phyloP scores from a whole-genome alignment of 768 basidiomycete genomes.

The Tulasnella sp. region DNA sequence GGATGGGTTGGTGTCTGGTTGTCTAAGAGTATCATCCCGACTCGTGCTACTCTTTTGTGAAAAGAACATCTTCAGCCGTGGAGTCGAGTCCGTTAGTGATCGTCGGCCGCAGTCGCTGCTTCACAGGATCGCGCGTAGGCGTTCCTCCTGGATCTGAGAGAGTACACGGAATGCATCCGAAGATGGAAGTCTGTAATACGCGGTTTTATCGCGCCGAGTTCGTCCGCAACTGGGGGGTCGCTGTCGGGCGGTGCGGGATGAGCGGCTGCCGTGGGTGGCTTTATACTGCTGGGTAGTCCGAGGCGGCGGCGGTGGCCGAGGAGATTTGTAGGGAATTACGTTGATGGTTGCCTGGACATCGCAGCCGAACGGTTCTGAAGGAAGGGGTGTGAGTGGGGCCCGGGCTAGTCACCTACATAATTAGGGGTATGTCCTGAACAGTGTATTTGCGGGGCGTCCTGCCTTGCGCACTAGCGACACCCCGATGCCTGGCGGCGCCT shows the following conservation, averaged over 20 bases:
- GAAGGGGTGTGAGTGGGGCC: background rate
- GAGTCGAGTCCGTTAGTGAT: no score
- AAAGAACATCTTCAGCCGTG: no score
- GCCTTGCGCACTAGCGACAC: slow-evolving; percentile 35
- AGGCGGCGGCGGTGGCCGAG: background rate
- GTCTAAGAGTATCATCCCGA: no score
- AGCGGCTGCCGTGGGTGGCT: background rate
- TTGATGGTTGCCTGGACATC: background rate
- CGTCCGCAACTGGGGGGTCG: no score
- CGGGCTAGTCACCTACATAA: background rate
- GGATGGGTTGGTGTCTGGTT: no score
- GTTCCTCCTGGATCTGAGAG: slow-evolving; percentile 13
- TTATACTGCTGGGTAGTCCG: background rate
- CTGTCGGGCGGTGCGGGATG: background rate
- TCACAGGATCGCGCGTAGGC: background rate
- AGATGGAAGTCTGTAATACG: no score
- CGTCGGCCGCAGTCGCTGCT: slow-evolving; percentile 12
- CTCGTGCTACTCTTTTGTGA: no score
- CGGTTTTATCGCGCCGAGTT: no score
- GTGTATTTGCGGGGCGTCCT: slow-evolving; percentile 22
- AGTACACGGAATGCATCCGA: slow-evolving; percentile 27
- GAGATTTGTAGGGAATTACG: background rate
- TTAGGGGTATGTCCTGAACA: background rate
- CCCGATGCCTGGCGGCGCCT: slow-evolving; percentile 32
- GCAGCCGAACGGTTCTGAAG: slow-evolving; percentile 9